A percentile compares a stretch with the other conserved stretches of the same genome.
These are phyloP conservation scores for Herpetospermum pedunculosum DNA, from an alignment of 306 rosid species.

Conservation along the genomic window DNA sequence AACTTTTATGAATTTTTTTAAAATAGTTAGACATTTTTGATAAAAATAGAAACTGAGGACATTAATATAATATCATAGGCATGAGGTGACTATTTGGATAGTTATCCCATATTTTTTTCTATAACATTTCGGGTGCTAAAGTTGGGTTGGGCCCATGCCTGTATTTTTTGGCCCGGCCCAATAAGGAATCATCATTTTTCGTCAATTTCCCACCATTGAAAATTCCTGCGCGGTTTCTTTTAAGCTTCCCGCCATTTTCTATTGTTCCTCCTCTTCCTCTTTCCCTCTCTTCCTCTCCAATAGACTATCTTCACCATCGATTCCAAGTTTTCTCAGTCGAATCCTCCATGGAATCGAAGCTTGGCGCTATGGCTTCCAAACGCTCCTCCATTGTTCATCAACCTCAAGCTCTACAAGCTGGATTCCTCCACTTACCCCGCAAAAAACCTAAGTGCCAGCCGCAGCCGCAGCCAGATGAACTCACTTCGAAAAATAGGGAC, in stretches of 20 bases:
- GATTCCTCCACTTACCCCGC: background rate
- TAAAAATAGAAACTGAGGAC: too few relatives aligned
- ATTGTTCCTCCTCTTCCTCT: background rate
- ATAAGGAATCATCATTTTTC: background rate
- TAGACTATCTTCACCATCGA: background rate
- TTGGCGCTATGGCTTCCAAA: constrained; percentile 18
- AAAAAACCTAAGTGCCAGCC: background rate
- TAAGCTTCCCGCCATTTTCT: background rate
- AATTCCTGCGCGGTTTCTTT: background rate
- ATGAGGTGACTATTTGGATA: too few relatives aligned
- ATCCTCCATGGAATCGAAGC: constrained; percentile 28
- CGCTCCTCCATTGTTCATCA: background rate
- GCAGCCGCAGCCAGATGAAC: background rate
- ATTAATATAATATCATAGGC: too few relatives aligned
- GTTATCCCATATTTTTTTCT: too few relatives aligned
- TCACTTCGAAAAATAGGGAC: background rate
- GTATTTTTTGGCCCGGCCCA: background rate
- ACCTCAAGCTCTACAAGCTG: constrained; percentile 3
- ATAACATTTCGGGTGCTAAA: too few relatives aligned
- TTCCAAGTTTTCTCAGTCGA: background rate
- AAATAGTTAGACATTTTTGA: too few relatives aligned
- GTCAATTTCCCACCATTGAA: background rate
- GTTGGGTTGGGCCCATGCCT: too few relatives aligned
- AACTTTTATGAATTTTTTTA: too few relatives aligned
- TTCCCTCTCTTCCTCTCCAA: background rate